phyloP scores from a whole-genome alignment of 345 rosid genomes.

The Isatis tinctoria region DNA sequence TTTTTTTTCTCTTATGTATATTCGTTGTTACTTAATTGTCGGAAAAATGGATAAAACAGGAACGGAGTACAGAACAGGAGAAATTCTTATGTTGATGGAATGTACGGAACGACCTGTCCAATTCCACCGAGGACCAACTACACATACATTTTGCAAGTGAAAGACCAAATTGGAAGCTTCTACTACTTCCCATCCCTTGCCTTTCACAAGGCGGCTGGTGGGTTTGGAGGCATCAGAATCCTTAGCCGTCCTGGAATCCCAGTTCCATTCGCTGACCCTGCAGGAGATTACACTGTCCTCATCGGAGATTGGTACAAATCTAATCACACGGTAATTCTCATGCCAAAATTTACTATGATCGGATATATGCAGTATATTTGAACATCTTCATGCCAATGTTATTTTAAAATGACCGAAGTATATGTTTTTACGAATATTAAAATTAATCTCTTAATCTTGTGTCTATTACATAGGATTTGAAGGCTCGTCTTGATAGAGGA shows the following conservation, averaged over 20 bases:
- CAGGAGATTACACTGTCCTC: conserved; percentile 67
- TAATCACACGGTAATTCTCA: conserved; percentile 58
- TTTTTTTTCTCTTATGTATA: too few species aligned
- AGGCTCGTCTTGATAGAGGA: conserved; percentile 54
- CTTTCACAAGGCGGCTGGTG: conserved; percentile 80
- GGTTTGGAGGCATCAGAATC: conserved; percentile 64
- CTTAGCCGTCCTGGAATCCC: conserved; percentile 67
- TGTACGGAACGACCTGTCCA: conserved; percentile 83
- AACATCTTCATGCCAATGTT: neutral
- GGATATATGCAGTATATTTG: neutral
- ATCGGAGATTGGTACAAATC: conserved; percentile 75
- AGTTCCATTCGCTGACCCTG: conserved; percentile 61
- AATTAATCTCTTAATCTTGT: neutral
- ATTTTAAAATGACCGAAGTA: neutral
- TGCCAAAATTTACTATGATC: neutral
- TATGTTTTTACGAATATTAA: neutral
- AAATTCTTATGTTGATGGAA: conserved; percentile 75
- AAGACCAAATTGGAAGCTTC: conserved; percentile 77
- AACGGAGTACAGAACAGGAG: conserved; percentile 80
- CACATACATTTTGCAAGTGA: conserved; percentile 69
- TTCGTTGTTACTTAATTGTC: neutral
- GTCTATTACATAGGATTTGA: conserved; percentile 44
- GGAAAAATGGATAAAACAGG: conserved; percentile 35
- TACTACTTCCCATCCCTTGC: conserved; percentile 71
- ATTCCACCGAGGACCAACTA: conserved; percentile 75